Conservation (phyloP, 2,329 filamentous ascomycete genomes). For the Alternaria sp. region DNA sequence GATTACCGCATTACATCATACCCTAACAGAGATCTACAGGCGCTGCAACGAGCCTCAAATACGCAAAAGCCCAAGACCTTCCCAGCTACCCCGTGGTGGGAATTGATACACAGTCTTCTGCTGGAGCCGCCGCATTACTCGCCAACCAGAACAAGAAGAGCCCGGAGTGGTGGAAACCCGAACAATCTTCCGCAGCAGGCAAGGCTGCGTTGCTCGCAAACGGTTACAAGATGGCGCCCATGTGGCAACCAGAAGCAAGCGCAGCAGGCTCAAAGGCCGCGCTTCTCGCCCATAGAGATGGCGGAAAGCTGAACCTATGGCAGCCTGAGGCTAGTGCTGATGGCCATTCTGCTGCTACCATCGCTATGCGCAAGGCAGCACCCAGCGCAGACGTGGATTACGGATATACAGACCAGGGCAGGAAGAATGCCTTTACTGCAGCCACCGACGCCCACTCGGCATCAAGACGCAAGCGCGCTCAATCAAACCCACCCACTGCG, state of each 20-base stretch:
- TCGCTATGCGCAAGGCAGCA: constrained; percentile 66
- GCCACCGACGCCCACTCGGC: constrained; percentile 77
- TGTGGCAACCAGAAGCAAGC: constrained; percentile 69
- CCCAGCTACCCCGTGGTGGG: constrained; percentile 76
- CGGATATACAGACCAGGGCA: constrained; percentile 58
- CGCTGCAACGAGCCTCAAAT: constrained; percentile 68
- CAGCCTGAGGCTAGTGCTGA: constrained; percentile 56
- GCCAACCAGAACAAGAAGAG: constrained; percentile 74
- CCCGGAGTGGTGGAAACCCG: constrained; percentile 70
- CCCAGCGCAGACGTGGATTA: constrained; percentile 55
- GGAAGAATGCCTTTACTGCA: constrained; percentile 72
- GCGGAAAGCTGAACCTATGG: constrained; percentile 60
- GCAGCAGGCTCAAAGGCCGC: constrained; percentile 77
- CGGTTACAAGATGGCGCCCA: constrained; percentile 65
- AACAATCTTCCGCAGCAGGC: constrained; percentile 62
- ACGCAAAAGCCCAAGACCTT: constrained; percentile 74
- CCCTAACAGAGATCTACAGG: constrained; percentile 50
- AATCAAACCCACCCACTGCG: constrained; percentile 61
- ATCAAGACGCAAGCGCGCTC: constrained; percentile 63
- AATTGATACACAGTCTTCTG: constrained; percentile 64
- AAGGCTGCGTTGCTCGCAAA: constrained; percentile 65
- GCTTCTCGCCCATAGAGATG: constrained; percentile 65
- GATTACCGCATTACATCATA: not conserved
- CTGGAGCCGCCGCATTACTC: constrained; percentile 74
- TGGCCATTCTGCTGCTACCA: constrained; percentile 72